Conservation (phyloP, 768 basidiomycete species). For the Dentipellis sp. region DNA sequence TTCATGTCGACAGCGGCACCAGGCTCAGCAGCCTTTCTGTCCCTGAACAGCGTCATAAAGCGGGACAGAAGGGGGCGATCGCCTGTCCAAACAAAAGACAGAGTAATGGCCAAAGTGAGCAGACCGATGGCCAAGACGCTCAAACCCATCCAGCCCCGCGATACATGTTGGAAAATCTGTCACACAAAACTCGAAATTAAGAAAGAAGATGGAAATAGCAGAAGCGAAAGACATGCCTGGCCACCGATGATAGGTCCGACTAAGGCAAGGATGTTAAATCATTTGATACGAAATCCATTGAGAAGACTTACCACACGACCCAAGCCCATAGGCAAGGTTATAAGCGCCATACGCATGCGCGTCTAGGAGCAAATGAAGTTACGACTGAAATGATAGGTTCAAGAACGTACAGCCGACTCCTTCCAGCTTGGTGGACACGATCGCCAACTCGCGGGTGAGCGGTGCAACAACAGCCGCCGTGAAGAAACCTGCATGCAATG, state of each 20-base stretch:
- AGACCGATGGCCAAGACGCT: conserved; percentile 39
- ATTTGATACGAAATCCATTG: no score
- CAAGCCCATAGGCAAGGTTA: conserved; percentile 62
- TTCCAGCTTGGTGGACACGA: conserved; percentile 42
- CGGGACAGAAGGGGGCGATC: conserved; percentile 16
- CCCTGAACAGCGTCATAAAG: not conserved
- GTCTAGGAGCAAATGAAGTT: conserved; percentile 28
- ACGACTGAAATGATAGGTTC: not conserved
- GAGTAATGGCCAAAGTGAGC: conserved; percentile 26
- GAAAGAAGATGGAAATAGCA: not conserved
- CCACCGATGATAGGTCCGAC: conserved; percentile 68
- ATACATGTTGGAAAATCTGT: conserved; percentile 51
- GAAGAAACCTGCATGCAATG: conserved; percentile 42
- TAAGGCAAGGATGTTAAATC: conserved; percentile 17
- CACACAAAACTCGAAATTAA: not conserved
- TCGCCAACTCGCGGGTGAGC: conserved; percentile 57
- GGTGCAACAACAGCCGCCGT: conserved; percentile 50
- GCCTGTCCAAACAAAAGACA: conserved; percentile 42
- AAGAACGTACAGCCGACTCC: conserved; percentile 56
- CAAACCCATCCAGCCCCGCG: conserved; percentile 51
- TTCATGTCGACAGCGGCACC: not conserved
- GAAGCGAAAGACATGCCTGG: conserved; percentile 31
- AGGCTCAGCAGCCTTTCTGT: not conserved
- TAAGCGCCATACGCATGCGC: conserved; percentile 70
- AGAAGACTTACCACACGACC: conserved; percentile 40